These are phyloP conservation scores for Funneliformis caledonium DNA, from an alignment of 371 early-diverging fungal genomes.

Conservation along the genomic window DNA sequence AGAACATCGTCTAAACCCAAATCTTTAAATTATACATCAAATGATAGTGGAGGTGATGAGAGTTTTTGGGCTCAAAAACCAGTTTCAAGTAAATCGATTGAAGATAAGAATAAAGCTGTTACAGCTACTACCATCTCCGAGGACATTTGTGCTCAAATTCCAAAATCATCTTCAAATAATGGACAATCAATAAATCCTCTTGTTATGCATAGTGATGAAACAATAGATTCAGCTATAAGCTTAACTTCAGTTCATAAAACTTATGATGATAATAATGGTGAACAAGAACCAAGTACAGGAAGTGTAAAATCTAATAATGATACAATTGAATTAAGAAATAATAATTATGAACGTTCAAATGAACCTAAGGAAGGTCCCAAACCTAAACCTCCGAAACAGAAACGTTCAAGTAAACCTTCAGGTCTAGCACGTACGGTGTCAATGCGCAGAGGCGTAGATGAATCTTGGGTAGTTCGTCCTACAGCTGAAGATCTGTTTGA, in stretches of 20 bases:
- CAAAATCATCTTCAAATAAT: neutral
- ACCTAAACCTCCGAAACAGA: neutral
- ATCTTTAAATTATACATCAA: neutral
- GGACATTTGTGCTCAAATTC: neutral
- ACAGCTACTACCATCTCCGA: neutral
- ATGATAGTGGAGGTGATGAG: neutral
- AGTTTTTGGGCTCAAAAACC: neutral
- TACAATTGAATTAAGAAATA: neutral
- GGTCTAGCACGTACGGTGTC: constrained; percentile 33
- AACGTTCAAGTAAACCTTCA: neutral
- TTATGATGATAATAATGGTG: neutral
- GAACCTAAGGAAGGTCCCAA: neutral
- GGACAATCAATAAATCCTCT: neutral
- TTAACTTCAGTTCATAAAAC: neutral
- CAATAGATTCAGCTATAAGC: neutral
- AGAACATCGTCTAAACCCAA: neutral
- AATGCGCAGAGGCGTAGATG: constrained; percentile 29
- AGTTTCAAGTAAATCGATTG: neutral
- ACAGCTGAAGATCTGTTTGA: constrained; percentile 74
- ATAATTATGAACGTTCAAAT: neutral
- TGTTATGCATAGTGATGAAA: neutral
- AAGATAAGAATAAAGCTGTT: neutral
- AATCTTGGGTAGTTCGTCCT: constrained; percentile 72
- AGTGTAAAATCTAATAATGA: neutral
- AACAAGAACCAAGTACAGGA: neutral